phyloP scores from a whole-genome alignment of 2,329 filamentous ascomycete species.

The Fusarium kyushuense region DNA sequence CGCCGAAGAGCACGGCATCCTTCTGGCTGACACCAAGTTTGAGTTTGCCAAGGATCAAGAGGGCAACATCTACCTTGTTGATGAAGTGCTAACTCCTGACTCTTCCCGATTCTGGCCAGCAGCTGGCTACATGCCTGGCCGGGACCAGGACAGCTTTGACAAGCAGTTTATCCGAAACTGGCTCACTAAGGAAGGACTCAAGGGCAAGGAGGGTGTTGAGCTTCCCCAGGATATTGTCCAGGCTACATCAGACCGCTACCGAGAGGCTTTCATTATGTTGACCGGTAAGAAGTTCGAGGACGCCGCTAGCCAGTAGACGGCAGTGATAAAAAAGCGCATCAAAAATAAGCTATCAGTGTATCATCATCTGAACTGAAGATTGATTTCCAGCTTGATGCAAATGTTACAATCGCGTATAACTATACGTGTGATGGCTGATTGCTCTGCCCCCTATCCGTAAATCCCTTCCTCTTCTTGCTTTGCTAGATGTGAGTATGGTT shows the following conservation, averaged over 20 bases:
- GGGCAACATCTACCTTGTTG: constrained; percentile 47
- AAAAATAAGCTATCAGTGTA: constrained; percentile 12
- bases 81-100: constrained; percentile 57
- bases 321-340: neutral
- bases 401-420: neutral
- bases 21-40: constrained; percentile 47
- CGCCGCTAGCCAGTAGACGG: constrained; percentile 26
- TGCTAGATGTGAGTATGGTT: constrained; percentile 6
- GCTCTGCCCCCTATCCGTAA: constrained; percentile 21
- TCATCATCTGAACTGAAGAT: constrained; percentile 21
- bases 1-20: constrained; percentile 42
- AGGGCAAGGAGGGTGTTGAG: constrained; percentile 51
- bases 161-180: constrained; percentile 89
- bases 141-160: constrained; percentile 84
- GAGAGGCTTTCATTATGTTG: constrained; percentile 77
- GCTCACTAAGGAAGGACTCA: constrained; percentile 75
- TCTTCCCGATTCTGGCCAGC: constrained; percentile 88
- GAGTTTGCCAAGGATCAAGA: constrained; percentile 47
- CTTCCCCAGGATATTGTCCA: constrained; percentile 80
- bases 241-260: constrained; percentile 77
- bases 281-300: constrained; percentile 65
- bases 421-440: constrained; percentile 1
- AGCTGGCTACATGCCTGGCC: constrained; percentile 69
- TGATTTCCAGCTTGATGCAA: constrained; percentile 30
- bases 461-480: neutral